A percentile compares a stretch with the other conserved stretches of the same genome.
Evolutionary conservation across 306 rosid genomes (phyloP).

Genomic region (Hylodesmum podocarpum): DNA sequence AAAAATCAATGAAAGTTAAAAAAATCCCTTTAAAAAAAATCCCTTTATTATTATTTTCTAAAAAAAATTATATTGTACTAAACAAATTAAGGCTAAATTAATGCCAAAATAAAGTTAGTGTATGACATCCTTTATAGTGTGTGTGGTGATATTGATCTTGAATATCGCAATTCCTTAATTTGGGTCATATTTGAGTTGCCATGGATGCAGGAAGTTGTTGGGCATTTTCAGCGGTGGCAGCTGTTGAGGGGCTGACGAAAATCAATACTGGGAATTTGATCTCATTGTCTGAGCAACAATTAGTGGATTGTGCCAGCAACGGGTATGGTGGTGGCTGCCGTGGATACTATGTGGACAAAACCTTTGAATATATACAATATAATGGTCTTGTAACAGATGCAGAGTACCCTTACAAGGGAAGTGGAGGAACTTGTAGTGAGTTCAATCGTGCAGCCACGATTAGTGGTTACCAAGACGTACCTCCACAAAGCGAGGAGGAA

Average conservation of each 20-base stretch:
- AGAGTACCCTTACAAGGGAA: constrained; percentile 26
- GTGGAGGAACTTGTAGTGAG: background rate
- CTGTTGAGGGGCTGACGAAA: constrained; percentile 10
- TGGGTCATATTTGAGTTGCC: background rate
- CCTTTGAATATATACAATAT: constrained; percentile 19
- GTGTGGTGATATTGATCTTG: background rate
- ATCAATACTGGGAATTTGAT: constrained; percentile 20
- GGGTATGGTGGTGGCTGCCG: constrained; percentile 4
- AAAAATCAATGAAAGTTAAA: too few species aligned
- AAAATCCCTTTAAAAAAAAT: too few species aligned
- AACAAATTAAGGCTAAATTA: too few species aligned
- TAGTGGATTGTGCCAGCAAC: constrained; percentile 20
- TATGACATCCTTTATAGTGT: too few species aligned
- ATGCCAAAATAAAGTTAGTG: background rate
- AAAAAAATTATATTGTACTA: too few species aligned
- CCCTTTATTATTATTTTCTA: too few species aligned
- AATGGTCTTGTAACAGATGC: constrained; percentile 23
- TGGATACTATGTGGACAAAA: background rate
- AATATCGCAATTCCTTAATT: background rate
- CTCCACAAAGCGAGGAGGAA: background rate
- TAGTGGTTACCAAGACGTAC: background rate
- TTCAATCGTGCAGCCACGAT: background rate
- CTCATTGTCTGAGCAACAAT: constrained; percentile 40
- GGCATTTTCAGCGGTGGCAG: constrained; percentile 27
- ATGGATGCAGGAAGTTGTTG: background rate